Evolutionary conservation across 2,329 filamentous ascomycete genomes (phyloP).

Genomic region (Aspergillus sp.): DNA sequence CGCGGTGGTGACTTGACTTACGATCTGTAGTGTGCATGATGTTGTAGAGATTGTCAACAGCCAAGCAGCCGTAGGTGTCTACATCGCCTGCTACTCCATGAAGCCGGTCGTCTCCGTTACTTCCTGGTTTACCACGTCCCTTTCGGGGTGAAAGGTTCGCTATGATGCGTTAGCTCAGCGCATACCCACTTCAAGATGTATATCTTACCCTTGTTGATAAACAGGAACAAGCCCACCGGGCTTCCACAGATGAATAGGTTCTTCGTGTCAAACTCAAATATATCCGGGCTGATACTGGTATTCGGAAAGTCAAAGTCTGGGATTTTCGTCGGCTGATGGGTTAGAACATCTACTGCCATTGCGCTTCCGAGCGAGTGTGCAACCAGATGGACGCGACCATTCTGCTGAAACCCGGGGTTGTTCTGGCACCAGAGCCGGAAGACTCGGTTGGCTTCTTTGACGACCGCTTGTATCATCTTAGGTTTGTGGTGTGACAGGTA

Average conservation of each 20-base stretch:
- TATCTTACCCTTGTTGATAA: constrained; percentile 66
- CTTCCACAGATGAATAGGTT: constrained; percentile 89
- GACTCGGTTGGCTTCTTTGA: constrained; percentile 90
- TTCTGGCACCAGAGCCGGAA: constrained; percentile 93
- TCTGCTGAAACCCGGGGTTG: constrained; percentile 78
- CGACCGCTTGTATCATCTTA: constrained; percentile 88
- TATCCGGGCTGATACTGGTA: constrained; percentile 47
- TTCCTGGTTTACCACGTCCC: constrained; percentile 72
- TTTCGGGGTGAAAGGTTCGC: constrained; percentile 71
- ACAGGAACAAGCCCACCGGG: constrained; percentile 86
- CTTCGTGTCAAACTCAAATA: constrained; percentile 89
- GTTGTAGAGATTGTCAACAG: constrained; percentile 96
- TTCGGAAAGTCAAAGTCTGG: constrained; percentile 48
- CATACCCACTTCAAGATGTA: not conserved
- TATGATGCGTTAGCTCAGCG: constrained; percentile 22
- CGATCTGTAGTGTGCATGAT: constrained; percentile 72
- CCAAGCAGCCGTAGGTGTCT: constrained; percentile 83
- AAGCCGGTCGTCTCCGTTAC: constrained; percentile 61
- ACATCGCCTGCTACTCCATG: constrained; percentile 71
- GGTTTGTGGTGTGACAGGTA: constrained; percentile 95
- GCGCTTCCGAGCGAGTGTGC: constrained; percentile 92
- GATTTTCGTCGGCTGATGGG: constrained; percentile 75
- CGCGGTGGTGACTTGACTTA: constrained; percentile 22
- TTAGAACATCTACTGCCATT: constrained; percentile 90
- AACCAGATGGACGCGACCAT: constrained; percentile 85